phyloP scores from a whole-genome alignment of 352 stramenopile species.

The Aphanomyces stellatus region DNA sequence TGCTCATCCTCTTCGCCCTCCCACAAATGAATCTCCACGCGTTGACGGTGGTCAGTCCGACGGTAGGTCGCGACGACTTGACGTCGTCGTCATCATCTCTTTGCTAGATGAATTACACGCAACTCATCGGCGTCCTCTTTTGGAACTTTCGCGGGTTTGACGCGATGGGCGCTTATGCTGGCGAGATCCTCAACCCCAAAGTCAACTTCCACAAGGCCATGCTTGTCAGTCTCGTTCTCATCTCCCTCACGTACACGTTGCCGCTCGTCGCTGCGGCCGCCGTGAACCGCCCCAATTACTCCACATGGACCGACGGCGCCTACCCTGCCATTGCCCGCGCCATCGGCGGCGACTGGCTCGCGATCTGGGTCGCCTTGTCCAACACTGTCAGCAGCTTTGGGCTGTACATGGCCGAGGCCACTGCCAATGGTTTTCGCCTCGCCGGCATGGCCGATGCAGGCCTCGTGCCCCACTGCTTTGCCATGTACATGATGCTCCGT shows the following conservation, averaged over 20 bases:
- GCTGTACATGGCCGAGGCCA: slow-evolving; percentile 93
- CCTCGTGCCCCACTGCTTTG: slow-evolving; percentile 81
- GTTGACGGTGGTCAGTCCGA: slow-evolving; percentile 52
- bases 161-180: slow-evolving; percentile 84
- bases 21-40: slow-evolving; percentile 47
- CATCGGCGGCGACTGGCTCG: slow-evolving; percentile 81
- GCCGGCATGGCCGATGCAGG: slow-evolving; percentile 82
- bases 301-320: slow-evolving; percentile 87
- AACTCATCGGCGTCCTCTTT: slow-evolving; percentile 92
- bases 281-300: slow-evolving; percentile 67
- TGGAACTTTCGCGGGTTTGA: slow-evolving; percentile 97
- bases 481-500: slow-evolving; percentile 42
- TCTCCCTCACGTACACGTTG: slow-evolving; percentile 83
- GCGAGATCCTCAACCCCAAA: slow-evolving; percentile 82
- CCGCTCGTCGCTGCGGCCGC: slow-evolving; percentile 86
- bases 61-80: background rate
- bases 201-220: slow-evolving; percentile 84
- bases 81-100: slow-evolving; percentile 21
- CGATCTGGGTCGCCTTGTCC: slow-evolving; percentile 84
- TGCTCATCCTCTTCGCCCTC: slow-evolving; percentile 61
- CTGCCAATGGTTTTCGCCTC: slow-evolving; percentile 89
- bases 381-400: slow-evolving; percentile 88
- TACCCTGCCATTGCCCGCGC: slow-evolving; percentile 82
- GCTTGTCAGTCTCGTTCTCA: slow-evolving; percentile 70
- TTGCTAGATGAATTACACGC: slow-evolving; percentile 59